These are phyloP conservation scores for Mimosa pudica DNA, from an alignment of 306 rosid species.

Conservation along the genomic window DNA sequence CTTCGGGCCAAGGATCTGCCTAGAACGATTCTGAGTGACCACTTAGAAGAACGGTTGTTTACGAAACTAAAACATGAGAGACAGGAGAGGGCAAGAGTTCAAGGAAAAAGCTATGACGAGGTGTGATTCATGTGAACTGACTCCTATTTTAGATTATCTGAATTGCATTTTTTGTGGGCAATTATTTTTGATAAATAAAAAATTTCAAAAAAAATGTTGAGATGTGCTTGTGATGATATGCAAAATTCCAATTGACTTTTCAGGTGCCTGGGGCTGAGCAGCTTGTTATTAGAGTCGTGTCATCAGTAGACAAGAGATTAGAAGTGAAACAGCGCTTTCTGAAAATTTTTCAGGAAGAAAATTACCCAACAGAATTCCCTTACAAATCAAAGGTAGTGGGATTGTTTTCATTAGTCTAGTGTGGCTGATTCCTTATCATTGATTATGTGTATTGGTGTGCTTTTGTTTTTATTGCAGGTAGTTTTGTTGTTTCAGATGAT, in stretches of 20 bases:
- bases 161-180: not conserved
- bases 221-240: not conserved
- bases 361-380: constrained; percentile 93
- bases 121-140: constrained; percentile 50
- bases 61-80: constrained; percentile 73
- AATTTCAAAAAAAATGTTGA: not conserved
- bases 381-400: constrained; percentile 85
- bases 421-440: constrained; percentile 13
- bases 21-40: constrained; percentile 84
- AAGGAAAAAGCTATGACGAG: constrained; percentile 88
- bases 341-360: constrained; percentile 94
- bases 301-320: constrained; percentile 94
- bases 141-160: not conserved
- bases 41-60: constrained; percentile 79
- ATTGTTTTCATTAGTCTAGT: constrained; percentile 20
- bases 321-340: constrained; percentile 94
- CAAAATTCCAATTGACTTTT: constrained; percentile 36
- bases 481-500: constrained; percentile 92
- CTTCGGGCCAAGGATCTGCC: constrained; percentile 99
- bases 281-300: constrained; percentile 91
- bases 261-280: constrained; percentile 93
- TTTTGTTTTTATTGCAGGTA: constrained; percentile 54
- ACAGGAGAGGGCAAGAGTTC: constrained; percentile 80
- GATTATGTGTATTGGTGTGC: constrained; percentile 12
- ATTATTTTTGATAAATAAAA: too few relatives aligned